Evolutionary conservation across 352 stramenopile genomes (phyloP).

Genomic region (Blastocystis sp.): DNA sequence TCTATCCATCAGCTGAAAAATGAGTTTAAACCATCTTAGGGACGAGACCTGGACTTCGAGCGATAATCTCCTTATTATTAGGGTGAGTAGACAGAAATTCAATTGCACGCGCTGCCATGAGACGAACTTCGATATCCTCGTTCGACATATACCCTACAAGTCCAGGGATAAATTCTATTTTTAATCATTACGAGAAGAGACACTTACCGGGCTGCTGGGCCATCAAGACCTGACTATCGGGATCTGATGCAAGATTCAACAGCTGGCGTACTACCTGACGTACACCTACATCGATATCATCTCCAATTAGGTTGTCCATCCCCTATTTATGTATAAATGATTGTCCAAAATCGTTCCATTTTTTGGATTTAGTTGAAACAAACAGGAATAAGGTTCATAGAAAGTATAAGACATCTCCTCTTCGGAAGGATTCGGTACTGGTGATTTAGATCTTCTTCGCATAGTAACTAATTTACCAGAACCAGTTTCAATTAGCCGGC

Average conservation of each 20-base stretch:
- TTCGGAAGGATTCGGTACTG: background rate
- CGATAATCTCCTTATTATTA: conserved; percentile 10
- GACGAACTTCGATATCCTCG: conserved; percentile 21
- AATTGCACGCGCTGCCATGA: conserved; percentile 36
- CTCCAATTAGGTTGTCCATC: conserved; percentile 46
- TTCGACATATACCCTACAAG: conserved; percentile 38
- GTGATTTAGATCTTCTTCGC: background rate
- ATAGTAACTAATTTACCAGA: background rate
- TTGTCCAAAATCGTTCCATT: conserved; percentile 4
- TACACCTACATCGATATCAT: conserved; percentile 34
- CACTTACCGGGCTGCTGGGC: conserved; percentile 7
- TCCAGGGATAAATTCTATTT: conserved; percentile 43
- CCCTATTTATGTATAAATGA: background rate
- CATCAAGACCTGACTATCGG: conserved; percentile 56
- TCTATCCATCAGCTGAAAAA: conserved; percentile 3
- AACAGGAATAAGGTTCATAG: background rate
- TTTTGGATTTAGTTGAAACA: background rate
- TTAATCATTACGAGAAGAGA: background rate
- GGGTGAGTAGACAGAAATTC: conserved; percentile 59
- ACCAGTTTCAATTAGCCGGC: background rate
- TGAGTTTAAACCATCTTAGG: conserved; percentile 15
- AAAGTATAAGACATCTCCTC: background rate
- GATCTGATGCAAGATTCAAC: conserved; percentile 51
- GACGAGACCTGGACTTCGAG: background rate
- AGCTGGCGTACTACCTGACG: conserved; percentile 38